Base-by-base conservation (phyloP, 2,329 filamentous ascomycete genomes). In the Monosporascus cannonballus region DNA sequence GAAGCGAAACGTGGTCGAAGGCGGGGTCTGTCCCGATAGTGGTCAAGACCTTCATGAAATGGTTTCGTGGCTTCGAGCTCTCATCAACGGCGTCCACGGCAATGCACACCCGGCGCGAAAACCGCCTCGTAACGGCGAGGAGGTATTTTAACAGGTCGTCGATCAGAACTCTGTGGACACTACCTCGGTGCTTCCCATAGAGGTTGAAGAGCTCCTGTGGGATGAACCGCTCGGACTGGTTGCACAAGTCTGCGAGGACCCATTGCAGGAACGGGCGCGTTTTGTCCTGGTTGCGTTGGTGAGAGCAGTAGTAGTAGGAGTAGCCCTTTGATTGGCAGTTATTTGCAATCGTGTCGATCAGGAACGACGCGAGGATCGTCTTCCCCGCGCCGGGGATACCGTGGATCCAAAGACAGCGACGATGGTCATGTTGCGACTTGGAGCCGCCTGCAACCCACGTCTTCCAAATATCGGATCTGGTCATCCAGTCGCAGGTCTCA, bases 271-370 rank as follows among this genome's bases (percentile, higher is more conserved):
- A 59, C 1, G 62, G 55, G 0, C 51, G 20, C 1, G 65, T 58
- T 48, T 69, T 66, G 22, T 69, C 66, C 8, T 60, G 60, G 7
- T 56, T 47, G 17, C 62, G 59, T 22, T 61, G 59, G 36, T 64
- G 56, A 22, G 62, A 58, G 44, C 66, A 69, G 45, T 70, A 69
- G 36, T 68, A 70, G 48, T 66, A 69, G n/a, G 59, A 55, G 50
- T 42, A 60, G 1, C 61, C 57, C 4, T 37, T 51, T 2, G 54
- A 41, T 7, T 25, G 38, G 49, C 60, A 63, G 30, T 50, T 51
- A 15, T 7, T 37, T 0, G 56, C 59, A 18, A 58, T 47, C 11
- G 48, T 44, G 30, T 67, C 62, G 41, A 65, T 59, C n/a, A 66
- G 52, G 22, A 57, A 64, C 11, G 62, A 65, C 15, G 63, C 63